Percentiles rank a stretch among this genome's conserved stretches.
Conservation (phyloP, 2,329 filamentous ascomycete genomes). For the Madurella mycetomatis region DNA sequence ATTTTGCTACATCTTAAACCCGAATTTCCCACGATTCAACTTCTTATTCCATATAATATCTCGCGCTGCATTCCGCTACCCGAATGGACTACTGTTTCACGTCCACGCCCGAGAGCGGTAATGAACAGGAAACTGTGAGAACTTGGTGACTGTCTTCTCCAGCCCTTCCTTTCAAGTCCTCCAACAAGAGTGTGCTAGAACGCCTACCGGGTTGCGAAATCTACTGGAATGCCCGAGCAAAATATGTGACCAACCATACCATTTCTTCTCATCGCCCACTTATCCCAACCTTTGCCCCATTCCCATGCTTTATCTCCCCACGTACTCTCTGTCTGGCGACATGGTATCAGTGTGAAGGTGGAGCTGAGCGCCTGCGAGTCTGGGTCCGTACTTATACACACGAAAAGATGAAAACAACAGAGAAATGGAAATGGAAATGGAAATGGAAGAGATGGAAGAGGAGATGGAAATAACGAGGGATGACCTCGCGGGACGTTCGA, state of each 20-base stretch:
- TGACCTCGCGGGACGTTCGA: neutral
- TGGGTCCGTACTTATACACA: constrained; percentile 19
- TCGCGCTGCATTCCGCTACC: too few relatives aligned
- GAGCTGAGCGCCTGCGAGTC: constrained; percentile 1
- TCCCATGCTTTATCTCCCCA: constrained; percentile 6
- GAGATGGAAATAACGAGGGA: neutral
- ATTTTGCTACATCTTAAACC: too few relatives aligned
- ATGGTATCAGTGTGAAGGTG: neutral
- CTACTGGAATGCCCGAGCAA: constrained; percentile 6
- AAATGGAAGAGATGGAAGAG: too few relatives aligned
- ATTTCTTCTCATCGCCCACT: constrained; percentile 1
- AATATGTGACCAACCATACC: neutral
- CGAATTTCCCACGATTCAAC: too few relatives aligned
- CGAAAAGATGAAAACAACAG: neutral
- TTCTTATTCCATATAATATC: too few relatives aligned
- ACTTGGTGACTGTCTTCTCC: neutral
- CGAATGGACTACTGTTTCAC: neutral
- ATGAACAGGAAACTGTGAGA: neutral
- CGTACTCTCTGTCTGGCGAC: constrained; percentile 8
- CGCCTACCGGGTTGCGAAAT: neutral
- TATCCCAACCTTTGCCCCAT: neutral
- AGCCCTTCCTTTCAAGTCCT: neutral
- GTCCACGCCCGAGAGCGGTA: neutral
- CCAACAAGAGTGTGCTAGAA: neutral
- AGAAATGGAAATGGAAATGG: neutral